These are phyloP conservation scores for Ceratorhiza oryzae-sativae DNA, from an alignment of 1,284 basidiomycete genomes.

Conservation along the genomic window DNA sequence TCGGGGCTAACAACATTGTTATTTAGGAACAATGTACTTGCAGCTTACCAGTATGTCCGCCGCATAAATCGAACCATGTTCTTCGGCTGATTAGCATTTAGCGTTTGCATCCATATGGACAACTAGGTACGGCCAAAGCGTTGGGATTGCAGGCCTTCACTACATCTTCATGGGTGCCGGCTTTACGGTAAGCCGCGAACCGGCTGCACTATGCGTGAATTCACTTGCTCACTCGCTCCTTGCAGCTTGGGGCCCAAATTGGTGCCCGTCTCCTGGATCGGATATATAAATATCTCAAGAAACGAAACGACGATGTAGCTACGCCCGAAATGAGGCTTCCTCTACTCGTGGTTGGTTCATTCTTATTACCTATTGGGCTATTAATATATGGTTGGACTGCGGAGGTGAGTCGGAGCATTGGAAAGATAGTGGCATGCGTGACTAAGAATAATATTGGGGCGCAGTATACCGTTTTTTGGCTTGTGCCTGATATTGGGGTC, in stretches of 20 bases:
- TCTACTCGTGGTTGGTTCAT: conserved; percentile 27
- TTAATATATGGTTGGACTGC: conserved; percentile 41
- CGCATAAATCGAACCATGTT: no score
- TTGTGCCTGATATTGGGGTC: conserved; percentile 41
- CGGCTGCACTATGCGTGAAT: neutral
- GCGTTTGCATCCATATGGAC: conserved; percentile 49
- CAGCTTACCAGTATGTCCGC: conserved; percentile 41
- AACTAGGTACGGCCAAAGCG: conserved; percentile 47
- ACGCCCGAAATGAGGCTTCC: conserved; percentile 48
- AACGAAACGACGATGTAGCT: conserved; percentile 47
- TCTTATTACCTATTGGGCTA: conserved; percentile 37
- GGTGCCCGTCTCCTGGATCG: conserved; percentile 50
- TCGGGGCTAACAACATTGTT: no score
- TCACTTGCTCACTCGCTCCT: neutral
- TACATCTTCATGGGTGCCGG: conserved; percentile 50
- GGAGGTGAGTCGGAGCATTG: conserved; percentile 23
- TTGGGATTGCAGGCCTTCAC: conserved; percentile 52
- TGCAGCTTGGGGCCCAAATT: conserved; percentile 47
- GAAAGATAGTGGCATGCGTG: neutral
- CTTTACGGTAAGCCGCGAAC: conserved; percentile 37
- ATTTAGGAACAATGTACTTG: conserved; percentile 37
- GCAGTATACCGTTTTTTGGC: conserved; percentile 38
- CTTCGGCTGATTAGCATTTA: no score
- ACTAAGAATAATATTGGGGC: neutral
- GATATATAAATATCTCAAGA: conserved; percentile 49